Conservation (phyloP, 225 moss, liverwort and hornwort species). For the Neckera pumila region DNA sequence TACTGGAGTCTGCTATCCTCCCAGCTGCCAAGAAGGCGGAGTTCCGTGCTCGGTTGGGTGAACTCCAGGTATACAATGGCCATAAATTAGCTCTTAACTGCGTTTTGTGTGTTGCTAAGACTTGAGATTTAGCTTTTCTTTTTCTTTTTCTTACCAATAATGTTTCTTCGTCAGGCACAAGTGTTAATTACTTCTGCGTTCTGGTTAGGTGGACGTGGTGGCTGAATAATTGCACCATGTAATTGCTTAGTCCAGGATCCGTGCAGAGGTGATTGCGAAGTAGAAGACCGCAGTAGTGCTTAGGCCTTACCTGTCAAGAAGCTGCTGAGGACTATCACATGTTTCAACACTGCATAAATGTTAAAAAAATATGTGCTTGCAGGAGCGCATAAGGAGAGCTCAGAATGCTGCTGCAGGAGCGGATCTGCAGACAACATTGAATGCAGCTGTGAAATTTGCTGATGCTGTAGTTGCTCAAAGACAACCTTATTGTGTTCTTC, state of each 20-base stretch:
- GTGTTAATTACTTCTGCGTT: not conserved
- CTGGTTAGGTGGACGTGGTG: not conserved
- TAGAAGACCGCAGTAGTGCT: not conserved
- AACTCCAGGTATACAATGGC: slow-evolving; percentile 10
- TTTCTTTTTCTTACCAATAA: not conserved
- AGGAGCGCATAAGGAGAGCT: slow-evolving; percentile 28
- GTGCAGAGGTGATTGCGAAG: not conserved
- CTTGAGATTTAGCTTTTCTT: not conserved
- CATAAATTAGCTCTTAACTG: not conserved
- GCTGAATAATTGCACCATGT: not conserved
- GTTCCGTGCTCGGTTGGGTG: slow-evolving; percentile 12
- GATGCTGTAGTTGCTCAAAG: slow-evolving; percentile 16
- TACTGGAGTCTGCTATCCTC: slow-evolving; percentile 13
- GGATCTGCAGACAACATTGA: slow-evolving; percentile 11
- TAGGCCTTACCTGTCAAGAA: not conserved
- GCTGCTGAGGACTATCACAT: not conserved
- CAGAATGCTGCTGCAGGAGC: slow-evolving; percentile 9
- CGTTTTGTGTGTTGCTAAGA: not conserved
- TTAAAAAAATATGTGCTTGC: not conserved
- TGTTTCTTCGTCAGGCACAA: not conserved
- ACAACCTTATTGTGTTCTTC: slow-evolving; percentile 3
- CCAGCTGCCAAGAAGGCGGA: slow-evolving; percentile 29
- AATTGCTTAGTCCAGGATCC: not conserved
- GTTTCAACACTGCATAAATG: not conserved
- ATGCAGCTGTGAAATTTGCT: slow-evolving; percentile 12